phyloP scores from a whole-genome alignment of 2,329 filamentous ascomycete genomes.

The Fusarium stilboides region DNA sequence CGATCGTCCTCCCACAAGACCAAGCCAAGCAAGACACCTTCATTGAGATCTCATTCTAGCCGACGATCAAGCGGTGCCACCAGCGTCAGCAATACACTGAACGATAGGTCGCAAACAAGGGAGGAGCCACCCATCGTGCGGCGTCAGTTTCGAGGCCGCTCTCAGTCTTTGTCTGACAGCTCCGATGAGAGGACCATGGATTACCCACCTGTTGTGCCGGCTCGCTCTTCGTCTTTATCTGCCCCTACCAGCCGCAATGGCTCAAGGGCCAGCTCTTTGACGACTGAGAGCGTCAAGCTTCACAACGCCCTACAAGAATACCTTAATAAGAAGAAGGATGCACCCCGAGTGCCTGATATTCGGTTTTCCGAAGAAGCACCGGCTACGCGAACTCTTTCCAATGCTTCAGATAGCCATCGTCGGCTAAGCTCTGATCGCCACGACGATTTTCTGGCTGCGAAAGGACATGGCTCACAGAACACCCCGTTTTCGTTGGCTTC shows the following conservation, averaged over 20 bases:
- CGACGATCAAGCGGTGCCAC: slow-evolving; percentile 67
- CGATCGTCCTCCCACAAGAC: slow-evolving; percentile 69
- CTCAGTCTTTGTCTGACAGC: slow-evolving; percentile 65
- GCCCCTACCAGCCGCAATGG: slow-evolving; percentile 73
- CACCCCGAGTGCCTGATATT: slow-evolving; percentile 31
- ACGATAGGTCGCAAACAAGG: slow-evolving; percentile 59
- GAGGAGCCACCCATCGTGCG: slow-evolving; percentile 62
- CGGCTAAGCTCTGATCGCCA: slow-evolving; percentile 64
- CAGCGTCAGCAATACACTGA: slow-evolving; percentile 66
- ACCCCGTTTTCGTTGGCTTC: slow-evolving; percentile 76
- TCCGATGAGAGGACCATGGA: slow-evolving; percentile 72
- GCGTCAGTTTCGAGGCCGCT: slow-evolving; percentile 57
- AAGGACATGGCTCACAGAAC: slow-evolving; percentile 68
- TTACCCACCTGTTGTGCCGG: slow-evolving; percentile 70
- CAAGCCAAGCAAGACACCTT: slow-evolving; percentile 67
- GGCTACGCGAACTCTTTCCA: slow-evolving; percentile 21
- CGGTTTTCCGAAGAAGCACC: slow-evolving; percentile 30
- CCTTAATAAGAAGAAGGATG: slow-evolving; percentile 43
- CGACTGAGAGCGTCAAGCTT: slow-evolving; percentile 71
- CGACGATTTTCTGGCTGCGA: slow-evolving; percentile 68
- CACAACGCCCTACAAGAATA: slow-evolving; percentile 61
- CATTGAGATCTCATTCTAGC: slow-evolving; percentile 74
- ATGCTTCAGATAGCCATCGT: slow-evolving; percentile 51
- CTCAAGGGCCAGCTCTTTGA: slow-evolving; percentile 69
- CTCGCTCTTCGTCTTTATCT: slow-evolving; percentile 73